phyloP scores from a whole-genome alignment of 345 rosid species.

The Turnera subulata region DNA sequence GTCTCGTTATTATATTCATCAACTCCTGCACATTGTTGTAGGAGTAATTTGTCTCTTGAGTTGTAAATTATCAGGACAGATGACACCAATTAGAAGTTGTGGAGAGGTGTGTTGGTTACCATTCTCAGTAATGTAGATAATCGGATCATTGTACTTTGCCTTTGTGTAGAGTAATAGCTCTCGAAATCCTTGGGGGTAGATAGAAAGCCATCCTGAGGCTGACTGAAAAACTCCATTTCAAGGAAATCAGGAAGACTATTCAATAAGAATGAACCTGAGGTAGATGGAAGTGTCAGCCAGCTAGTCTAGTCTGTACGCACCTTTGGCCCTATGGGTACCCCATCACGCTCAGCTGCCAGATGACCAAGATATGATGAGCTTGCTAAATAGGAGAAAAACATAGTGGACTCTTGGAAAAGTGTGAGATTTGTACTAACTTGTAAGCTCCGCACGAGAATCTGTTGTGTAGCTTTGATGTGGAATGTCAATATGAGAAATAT shows the following conservation, averaged over 20 bases:
- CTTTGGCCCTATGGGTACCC: constrained; percentile 19
- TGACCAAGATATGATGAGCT: too few species aligned
- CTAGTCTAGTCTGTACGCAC: neutral
- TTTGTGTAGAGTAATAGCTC: constrained; percentile 16
- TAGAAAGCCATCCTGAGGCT: neutral
- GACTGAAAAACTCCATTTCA: neutral
- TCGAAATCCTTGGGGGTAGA: constrained; percentile 12
- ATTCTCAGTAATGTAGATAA: constrained; percentile 18
- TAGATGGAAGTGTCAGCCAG: too few species aligned
- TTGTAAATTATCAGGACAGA: too few species aligned
- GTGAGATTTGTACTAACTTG: too few species aligned
- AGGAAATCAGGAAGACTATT: too few species aligned
- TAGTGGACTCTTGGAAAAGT: too few species aligned
- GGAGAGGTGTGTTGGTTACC: neutral
- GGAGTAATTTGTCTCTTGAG: too few species aligned
- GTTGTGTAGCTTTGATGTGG: too few species aligned
- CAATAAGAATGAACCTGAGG: too few species aligned
- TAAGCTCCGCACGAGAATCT: too few species aligned
- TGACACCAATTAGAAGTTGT: too few species aligned
- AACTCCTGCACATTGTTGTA: constrained; percentile 1
- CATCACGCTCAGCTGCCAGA: constrained; percentile 9
- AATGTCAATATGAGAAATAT: constrained; percentile 2
- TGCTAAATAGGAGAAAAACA: too few species aligned
- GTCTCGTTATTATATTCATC: constrained; percentile 1
- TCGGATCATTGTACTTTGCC: constrained; percentile 3